These are phyloP conservation scores for Vanderwaltozyma yarrowii DNA, from an alignment of 805 yeast species.

Conservation along the genomic window DNA sequence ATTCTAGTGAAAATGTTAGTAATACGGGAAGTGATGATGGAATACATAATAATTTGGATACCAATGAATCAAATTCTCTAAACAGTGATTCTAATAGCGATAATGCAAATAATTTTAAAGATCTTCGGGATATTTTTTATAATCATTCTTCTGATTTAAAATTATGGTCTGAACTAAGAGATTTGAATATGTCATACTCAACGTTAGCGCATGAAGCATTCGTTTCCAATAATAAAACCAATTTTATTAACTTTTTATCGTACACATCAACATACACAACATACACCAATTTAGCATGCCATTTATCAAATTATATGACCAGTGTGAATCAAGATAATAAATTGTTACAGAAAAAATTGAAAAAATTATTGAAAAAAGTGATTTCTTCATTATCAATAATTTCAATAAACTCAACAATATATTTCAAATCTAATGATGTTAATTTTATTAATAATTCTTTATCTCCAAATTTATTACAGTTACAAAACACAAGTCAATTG, in stretches of 20 bases:
- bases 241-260: constrained; percentile 41
- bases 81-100: not conserved
- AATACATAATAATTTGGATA: too few species aligned
- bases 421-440: constrained; percentile 28
- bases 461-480: not conserved
- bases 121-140: constrained; percentile 37
- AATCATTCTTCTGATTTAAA: constrained; percentile 48
- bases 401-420: constrained; percentile 55
- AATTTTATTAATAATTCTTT: not conserved
- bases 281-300: constrained; percentile 3
- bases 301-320: constrained; percentile 1
- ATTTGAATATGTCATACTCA: constrained; percentile 38
- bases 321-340: not conserved
- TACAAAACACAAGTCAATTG: not conserved
- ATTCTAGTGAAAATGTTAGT: too few species aligned
- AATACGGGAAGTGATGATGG: not conserved
- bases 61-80: not conserved
- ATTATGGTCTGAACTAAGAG: constrained; percentile 48
- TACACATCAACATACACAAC: constrained; percentile 1
- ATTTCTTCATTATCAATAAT: constrained; percentile 50
- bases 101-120: not conserved
- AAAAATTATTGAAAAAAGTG: constrained; percentile 41
- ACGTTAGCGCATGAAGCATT: constrained; percentile 43
- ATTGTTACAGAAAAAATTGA: constrained; percentile 5
- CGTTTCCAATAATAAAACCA: constrained; percentile 37